Evolutionary conservation across 2,329 filamentous ascomycete genomes (phyloP), one percentile per base, ranked within the genome.

Genomic region (Trichoderma harzianum): DNA sequence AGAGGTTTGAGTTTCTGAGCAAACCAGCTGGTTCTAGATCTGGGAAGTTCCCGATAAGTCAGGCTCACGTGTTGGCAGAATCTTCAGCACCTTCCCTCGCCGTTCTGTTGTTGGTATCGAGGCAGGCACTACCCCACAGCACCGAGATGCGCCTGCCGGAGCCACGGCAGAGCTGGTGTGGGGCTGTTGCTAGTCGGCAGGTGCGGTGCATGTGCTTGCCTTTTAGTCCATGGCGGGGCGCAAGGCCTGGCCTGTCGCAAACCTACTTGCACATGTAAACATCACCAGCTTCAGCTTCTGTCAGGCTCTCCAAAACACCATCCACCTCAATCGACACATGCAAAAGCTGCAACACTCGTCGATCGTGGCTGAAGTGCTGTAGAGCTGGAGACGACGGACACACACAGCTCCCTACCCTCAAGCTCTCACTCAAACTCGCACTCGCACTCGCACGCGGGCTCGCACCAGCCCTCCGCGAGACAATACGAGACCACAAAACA

Each of bases 91-190:
- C 57, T 60, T 60, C 57, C 57, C 57, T 34, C 12, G 30, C 32
- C 14, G 18, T 34, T 32, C 4, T 34, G 18, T 63, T 30, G 26
- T 30, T 5, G 24, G 36, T 1, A 12, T 47, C 36, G 7, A 61
- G 57, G 30, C 55, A 69, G 2, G 39, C 34, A 28, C 57, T 62
- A 53, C 57, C 57, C 67, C 55, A 61, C 67, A 58, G 57, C 36
- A 24, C 28, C 55, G 67, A 21, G 43, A 51, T 36, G 67, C 55
- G 53, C 67, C 67, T 69, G 67, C 67, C 67, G 57, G 57, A 57
- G 30, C 57, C 55, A 34, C 66, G 55, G 65, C 65, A 47, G n/a
- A 39, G 34, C 36, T 39, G 55, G 53, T 32, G 67, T 30, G 67
- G 67, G 57, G 67, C 39, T 26, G 66, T 43, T 53, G 34, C 21